Evolutionary conservation across 2,329 filamentous ascomycete genomes (phyloP).

Genomic region (Daldinia sp.): DNA sequence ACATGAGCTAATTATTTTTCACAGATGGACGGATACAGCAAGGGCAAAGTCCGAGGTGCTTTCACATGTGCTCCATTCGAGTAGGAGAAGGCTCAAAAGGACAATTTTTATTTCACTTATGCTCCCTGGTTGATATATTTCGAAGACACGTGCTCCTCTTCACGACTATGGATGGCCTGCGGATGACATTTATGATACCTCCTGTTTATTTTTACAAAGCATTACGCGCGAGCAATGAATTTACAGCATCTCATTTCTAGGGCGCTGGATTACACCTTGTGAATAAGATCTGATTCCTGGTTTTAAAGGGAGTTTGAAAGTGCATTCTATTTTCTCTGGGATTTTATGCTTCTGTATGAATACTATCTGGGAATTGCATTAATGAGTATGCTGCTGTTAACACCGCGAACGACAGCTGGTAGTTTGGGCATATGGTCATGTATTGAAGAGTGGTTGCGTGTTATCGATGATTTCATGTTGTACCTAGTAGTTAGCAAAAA

Average conservation of each 20-base stretch:
- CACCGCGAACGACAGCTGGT: conserved; percentile 4
- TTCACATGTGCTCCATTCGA: conserved; percentile 40
- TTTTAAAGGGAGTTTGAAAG: conserved; percentile 18
- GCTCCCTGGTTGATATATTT: neutral
- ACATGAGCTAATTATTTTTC: conserved; percentile 23
- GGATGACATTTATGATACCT: conserved; percentile 31
- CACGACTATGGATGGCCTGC: conserved; percentile 7
- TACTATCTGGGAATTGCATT: conserved; percentile 6
- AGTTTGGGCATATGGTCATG: neutral
- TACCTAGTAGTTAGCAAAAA: neutral
- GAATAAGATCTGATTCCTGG: conserved; percentile 8
- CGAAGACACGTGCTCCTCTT: neutral
- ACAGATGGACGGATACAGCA: conserved; percentile 40
- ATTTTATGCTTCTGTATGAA: conserved; percentile 25
- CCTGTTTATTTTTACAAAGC: conserved; percentile 8
- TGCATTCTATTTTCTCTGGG: conserved; percentile 5
- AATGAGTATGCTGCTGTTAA: neutral
- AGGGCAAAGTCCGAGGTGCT: conserved; percentile 39
- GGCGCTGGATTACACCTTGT: conserved; percentile 14
- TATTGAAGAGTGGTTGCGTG: neutral
- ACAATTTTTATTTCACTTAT: neutral
- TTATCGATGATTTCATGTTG: neutral
- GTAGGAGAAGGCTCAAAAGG: conserved; percentile 10
- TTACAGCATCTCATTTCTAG: conserved; percentile 13
- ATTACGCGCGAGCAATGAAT: conserved; percentile 14